Conservation (phyloP, 352 stramenopile species). For the Lagenidium giganteum region DNA sequence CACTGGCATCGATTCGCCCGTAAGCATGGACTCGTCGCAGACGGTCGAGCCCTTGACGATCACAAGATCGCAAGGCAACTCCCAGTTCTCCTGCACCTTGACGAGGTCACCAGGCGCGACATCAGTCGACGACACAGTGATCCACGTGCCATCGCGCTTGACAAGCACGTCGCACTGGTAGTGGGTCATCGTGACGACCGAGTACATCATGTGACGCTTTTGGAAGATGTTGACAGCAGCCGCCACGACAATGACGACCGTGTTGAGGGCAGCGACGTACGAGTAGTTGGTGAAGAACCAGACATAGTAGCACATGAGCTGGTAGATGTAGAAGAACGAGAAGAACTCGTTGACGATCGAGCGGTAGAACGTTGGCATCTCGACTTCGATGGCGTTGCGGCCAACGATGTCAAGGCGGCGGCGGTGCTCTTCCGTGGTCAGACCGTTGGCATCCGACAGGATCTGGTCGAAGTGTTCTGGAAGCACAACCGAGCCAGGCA, state of each 20-base stretch:
- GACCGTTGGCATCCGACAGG: slow-evolving; percentile 35
- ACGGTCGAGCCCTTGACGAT: slow-evolving; percentile 63
- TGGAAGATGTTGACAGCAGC: slow-evolving; percentile 59
- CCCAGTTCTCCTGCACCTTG: slow-evolving; percentile 56
- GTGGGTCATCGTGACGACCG: slow-evolving; percentile 59
- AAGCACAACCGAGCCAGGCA: slow-evolving; percentile 44
- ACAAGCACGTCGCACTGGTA: slow-evolving; percentile 62
- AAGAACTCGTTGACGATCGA: slow-evolving; percentile 67
- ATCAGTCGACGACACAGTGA: slow-evolving; percentile 34
- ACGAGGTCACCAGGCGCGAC: slow-evolving; percentile 71
- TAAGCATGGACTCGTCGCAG: slow-evolving; percentile 74
- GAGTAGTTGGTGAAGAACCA: slow-evolving; percentile 74
- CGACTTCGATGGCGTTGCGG: slow-evolving; percentile 53
- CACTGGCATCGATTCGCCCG: slow-evolving; percentile 83
- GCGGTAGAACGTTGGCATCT: slow-evolving; percentile 45
- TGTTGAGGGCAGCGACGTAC: slow-evolving; percentile 54
- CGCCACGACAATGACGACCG: slow-evolving; percentile 46
- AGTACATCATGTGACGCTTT: slow-evolving; percentile 51
- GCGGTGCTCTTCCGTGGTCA: slow-evolving; percentile 28
- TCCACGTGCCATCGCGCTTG: slow-evolving; percentile 49
- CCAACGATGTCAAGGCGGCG: slow-evolving; percentile 45
- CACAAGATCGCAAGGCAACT: slow-evolving; percentile 65
- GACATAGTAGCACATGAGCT: slow-evolving; percentile 86
- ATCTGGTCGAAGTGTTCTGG: slow-evolving; percentile 42
- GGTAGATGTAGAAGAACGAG: slow-evolving; percentile 73